Base-by-base conservation (phyloP, 805 yeast species). In the Cyberlindnera xylosilytica region DNA sequence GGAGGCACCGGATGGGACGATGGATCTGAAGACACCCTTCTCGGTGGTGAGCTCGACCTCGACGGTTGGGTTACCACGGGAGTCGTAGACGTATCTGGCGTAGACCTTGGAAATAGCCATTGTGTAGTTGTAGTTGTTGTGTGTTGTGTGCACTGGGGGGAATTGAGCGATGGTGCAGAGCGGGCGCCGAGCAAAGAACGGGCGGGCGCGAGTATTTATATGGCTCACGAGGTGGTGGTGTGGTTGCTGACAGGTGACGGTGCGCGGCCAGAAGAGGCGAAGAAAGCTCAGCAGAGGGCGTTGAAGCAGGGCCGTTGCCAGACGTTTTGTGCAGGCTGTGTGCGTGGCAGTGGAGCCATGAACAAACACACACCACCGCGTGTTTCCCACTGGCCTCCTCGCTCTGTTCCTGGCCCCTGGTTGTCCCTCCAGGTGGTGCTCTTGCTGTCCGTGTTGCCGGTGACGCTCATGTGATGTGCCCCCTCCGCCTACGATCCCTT, bases 21-120 rank as follows among this genome's bases (percentile, higher is more conserved):
- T 90, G 58, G 98, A 81, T 74, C 97, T 86, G 95, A 88, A 90
- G 55, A 79, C 62, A 65, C 99, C 99, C 65, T 86, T 81, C 53
- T 78, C 91, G 65, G 99, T 91, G 79, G 84, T 76, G 63, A 91
- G 65, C 66, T 93, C 98, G 59, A 93, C 98, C 82, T 93, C 98
- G 62, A 93, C 99, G 60, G 99, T 91, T 76, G 99, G 99, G 83
- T 91, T 93, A 76, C 98, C 98, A 77, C 99, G 88, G 63, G 98
- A 91, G 78, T 91, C 99, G 84, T 93, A 91, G 73, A 91, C 96
- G 80, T 81, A 85, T 77, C 99, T 90, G 64, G 98, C 87, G 72
- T 77, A 82, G 61, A 90, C 74, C 74, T 91, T 90, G 58, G 87
- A 70, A 64, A 87, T 79, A 60, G 96, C 84, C 96, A 87, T 87